Percentiles rank a stretch among this genome's conserved stretches.
Conservation (phyloP, 371 early-diverging fungal genomes). For the Mucor plumbeus region DNA sequence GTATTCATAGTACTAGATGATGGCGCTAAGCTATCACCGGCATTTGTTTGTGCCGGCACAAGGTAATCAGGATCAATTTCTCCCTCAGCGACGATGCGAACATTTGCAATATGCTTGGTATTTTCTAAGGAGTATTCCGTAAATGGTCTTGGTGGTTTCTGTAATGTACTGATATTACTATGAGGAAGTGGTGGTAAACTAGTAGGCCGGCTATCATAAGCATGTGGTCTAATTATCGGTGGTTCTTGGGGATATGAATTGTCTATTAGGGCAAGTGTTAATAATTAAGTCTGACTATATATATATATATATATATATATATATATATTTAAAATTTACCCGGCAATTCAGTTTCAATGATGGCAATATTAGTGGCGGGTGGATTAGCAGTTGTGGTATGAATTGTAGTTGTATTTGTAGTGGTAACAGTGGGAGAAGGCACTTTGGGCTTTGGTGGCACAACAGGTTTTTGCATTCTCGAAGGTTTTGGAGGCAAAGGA, state of each 20-base stretch:
- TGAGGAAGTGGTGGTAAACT: constrained; percentile 27
- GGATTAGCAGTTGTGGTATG: constrained; percentile 8
- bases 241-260: constrained; percentile 19
- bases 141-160: constrained; percentile 12
- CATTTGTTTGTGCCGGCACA: constrained; percentile 56
- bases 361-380: background rate
- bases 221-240: constrained; percentile 22
- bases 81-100: constrained; percentile 42
- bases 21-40: constrained; percentile 49
- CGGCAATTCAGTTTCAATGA: constrained; percentile 28
- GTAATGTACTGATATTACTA: constrained; percentile 2
- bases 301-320: background rate
- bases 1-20: constrained; percentile 33
- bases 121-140: constrained; percentile 20
- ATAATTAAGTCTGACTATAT: background rate
- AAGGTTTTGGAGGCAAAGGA: constrained; percentile 50
- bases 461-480: constrained; percentile 40
- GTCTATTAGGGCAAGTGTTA: constrained; percentile 15
- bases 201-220: constrained; percentile 16
- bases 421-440: constrained; percentile 11
- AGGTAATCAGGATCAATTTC: constrained; percentile 52
- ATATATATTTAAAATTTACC: constrained; percentile 13
- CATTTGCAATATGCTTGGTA: background rate
- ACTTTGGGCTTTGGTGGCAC: constrained; percentile 49
- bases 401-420: constrained; percentile 13